These are phyloP conservation scores for Biscogniauxia sp. DNA, from an alignment of 2,329 filamentous ascomycete genomes.

Conservation along the genomic window DNA sequence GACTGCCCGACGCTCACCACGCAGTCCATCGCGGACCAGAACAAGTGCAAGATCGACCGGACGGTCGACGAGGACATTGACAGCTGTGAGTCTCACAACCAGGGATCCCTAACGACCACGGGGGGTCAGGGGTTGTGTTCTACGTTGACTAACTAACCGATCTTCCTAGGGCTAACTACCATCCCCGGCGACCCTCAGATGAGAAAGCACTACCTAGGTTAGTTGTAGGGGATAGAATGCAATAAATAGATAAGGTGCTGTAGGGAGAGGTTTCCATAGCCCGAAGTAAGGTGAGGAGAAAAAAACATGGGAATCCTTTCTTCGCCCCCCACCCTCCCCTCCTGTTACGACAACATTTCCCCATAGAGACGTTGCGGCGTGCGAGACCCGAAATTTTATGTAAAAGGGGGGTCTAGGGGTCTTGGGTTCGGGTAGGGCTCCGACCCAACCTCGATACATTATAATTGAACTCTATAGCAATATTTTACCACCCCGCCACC, in stretches of 20 bases:
- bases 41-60: conserved; percentile 32
- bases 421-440: too few relatives aligned
- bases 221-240: not conserved
- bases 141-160: not conserved
- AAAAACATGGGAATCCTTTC: too few relatives aligned
- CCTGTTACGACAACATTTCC: too few relatives aligned
- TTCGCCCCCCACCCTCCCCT: too few relatives aligned
- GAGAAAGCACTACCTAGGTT: conserved; percentile 10
- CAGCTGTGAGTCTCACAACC: conserved; percentile 28
- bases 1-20: conserved; percentile 32
- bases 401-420: too few relatives aligned
- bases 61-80: conserved; percentile 33
- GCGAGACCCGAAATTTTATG: too few relatives aligned
- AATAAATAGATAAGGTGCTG: not conserved
- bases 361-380: too few relatives aligned
- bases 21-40: conserved; percentile 32
- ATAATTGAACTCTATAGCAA: too few relatives aligned
- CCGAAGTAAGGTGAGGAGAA: too few relatives aligned
- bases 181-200: conserved; percentile 23
- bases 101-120: not conserved
- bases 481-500: too few relatives aligned
- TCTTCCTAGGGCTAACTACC: conserved; percentile 18
- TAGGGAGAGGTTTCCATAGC: too few relatives aligned
- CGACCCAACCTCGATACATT: too few relatives aligned
- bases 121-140: not conserved